Conservation (phyloP, 495 filamentous ascomycete species). For the Geoglossum glabrum region DNA sequence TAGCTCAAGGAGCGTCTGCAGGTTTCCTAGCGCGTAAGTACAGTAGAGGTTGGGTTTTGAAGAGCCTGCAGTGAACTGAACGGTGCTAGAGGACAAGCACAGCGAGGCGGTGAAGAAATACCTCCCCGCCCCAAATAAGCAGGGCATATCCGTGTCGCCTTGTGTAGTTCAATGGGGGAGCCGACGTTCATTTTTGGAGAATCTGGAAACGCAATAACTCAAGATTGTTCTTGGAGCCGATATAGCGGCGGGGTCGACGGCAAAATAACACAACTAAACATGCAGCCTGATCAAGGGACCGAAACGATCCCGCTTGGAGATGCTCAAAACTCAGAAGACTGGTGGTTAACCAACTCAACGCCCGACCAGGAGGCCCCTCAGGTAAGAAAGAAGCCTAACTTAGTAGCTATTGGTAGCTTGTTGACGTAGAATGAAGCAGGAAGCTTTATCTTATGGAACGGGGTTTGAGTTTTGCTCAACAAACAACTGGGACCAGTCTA, state of each 20-base stretch:
- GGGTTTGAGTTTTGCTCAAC: not conserved
- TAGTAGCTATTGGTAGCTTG: not conserved
- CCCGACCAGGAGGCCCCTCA: not conserved
- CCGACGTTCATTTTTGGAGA: not conserved
- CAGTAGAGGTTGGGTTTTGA: not conserved
- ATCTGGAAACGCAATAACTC: not conserved
- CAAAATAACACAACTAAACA: not conserved
- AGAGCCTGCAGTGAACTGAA: not conserved
- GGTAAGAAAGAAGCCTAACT: not conserved
- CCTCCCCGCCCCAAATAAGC: not conserved
- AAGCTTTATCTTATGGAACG: not conserved
- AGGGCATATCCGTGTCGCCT: not conserved
- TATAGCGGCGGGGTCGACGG: not conserved
- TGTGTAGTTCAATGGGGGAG: not conserved
- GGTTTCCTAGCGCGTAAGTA: not conserved
- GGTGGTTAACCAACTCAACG: not conserved
- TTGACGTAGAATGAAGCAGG: not conserved
- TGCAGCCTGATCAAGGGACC: not conserved
- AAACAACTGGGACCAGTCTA: not conserved
- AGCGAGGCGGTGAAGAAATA: constrained; percentile 1
- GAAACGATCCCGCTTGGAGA: not conserved
- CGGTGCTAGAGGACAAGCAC: not conserved
- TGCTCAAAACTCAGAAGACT: not conserved
- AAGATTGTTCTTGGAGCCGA: not conserved
- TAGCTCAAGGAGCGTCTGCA: not conserved